A percentile compares a stretch with the other conserved stretches of the same genome.
Conservation (phyloP, 2,329 filamentous ascomycete genomes). For the Aspergillus pseudoviridinutans region DNA sequence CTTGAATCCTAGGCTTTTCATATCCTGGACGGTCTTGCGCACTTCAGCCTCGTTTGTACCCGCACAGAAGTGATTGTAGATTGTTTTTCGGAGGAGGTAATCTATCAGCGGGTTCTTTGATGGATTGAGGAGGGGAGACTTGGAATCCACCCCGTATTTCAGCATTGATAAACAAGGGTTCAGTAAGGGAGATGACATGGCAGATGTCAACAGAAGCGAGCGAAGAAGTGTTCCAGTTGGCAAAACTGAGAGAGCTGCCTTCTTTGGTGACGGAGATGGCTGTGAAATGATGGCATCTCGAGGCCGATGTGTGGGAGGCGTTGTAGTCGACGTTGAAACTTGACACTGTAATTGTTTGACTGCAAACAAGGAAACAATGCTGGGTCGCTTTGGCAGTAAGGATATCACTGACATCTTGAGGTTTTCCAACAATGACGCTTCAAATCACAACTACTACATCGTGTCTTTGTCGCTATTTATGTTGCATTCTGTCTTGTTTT, state of each 20-base stretch:
- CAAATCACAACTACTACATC: neutral
- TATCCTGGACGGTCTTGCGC: slow-evolving; percentile 29
- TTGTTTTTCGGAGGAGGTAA: slow-evolving; percentile 31
- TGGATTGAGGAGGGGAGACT: slow-evolving; percentile 36
- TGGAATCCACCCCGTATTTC: slow-evolving; percentile 35
- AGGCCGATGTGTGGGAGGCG: neutral
- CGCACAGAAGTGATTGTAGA: slow-evolving; percentile 50
- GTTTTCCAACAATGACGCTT: neutral
- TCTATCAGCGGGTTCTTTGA: slow-evolving; percentile 40
- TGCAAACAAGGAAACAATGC: neutral
- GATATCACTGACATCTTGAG: neutral
- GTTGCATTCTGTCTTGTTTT: neutral
- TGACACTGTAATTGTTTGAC: neutral
- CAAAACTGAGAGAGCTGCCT: slow-evolving; percentile 33
- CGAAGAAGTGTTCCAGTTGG: slow-evolving; percentile 16
- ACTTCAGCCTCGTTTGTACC: slow-evolving; percentile 41
- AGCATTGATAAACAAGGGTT: slow-evolving; percentile 21
- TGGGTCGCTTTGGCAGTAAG: neutral
- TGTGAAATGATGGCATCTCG: slow-evolving; percentile 2
- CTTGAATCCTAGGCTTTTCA: slow-evolving; percentile 44
- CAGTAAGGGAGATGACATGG: slow-evolving; percentile 18
- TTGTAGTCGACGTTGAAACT: neutral
- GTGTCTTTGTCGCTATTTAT: neutral
- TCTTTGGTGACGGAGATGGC: slow-evolving; percentile 12
- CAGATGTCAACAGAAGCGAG: slow-evolving; percentile 16